A percentile compares a stretch with the other conserved stretches of the same genome.
phyloP scores from a whole-genome alignment of 805 yeast species.

The Metschnikowia hibisci region DNA sequence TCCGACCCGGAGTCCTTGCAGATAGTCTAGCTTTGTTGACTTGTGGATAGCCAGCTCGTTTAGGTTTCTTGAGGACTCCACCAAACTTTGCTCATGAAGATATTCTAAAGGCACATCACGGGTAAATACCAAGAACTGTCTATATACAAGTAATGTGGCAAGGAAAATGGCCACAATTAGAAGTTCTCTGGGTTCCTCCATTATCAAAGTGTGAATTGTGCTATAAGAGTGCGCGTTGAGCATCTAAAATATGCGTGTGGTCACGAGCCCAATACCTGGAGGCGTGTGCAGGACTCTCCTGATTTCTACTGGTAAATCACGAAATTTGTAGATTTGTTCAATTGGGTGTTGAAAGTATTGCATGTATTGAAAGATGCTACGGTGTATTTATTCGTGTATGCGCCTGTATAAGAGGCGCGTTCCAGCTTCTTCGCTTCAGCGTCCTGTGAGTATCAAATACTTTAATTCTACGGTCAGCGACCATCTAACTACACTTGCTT shows the following conservation, averaged over 20 bases:
- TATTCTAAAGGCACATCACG: constrained; percentile 59
- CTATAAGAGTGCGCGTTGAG: not conserved
- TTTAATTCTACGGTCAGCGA: too few species aligned
- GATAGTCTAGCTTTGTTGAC: constrained; percentile 70
- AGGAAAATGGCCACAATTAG: constrained; percentile 17
- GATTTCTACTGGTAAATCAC: too few species aligned
- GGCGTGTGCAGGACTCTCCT: not conserved
- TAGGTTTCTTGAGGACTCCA: constrained; percentile 58
- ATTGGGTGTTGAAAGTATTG: too few species aligned
- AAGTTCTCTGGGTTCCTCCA: constrained; percentile 13
- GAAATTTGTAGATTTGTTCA: too few species aligned
- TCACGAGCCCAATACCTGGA: not conserved
- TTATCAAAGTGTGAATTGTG: not conserved
- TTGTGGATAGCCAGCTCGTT: constrained; percentile 75
- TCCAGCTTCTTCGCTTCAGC: not conserved
- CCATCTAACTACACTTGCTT: too few species aligned
- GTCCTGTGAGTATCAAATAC: not conserved
- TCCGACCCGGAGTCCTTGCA: constrained; percentile 65
- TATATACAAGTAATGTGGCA: constrained; percentile 18
- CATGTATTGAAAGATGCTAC: too few species aligned
- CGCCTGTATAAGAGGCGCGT: constrained; percentile 5
- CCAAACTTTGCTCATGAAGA: constrained; percentile 58
- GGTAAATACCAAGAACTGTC: constrained; percentile 29
- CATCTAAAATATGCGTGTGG: not conserved
- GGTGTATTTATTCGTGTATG: not conserved